These are phyloP conservation scores for Naganishia vaughanmartiniae DNA, from an alignment of 768 basidiomycete species.

Conservation along the genomic window DNA sequence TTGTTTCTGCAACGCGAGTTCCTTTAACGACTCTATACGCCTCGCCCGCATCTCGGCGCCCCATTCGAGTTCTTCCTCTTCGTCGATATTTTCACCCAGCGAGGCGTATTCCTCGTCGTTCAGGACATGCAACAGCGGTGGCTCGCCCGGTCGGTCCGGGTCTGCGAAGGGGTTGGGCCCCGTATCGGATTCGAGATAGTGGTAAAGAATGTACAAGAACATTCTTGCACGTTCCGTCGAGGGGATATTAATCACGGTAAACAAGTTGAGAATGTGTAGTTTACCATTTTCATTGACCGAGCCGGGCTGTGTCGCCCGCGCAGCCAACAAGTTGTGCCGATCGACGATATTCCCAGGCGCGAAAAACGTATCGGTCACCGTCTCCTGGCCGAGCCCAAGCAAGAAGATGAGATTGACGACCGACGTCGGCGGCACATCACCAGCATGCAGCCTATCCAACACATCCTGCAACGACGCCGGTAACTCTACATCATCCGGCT, in stretches of 20 bases:
- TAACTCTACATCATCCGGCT: constrained; percentile 55
- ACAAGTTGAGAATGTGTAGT: constrained; percentile 69
- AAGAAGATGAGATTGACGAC: constrained; percentile 72
- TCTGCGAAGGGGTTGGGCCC: constrained; percentile 66
- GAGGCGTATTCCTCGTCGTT: constrained; percentile 56
- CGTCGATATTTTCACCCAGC: constrained; percentile 72
- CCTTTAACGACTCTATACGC: constrained; percentile 62
- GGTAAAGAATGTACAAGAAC: constrained; percentile 78
- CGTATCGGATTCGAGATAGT: constrained; percentile 70
- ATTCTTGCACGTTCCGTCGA: constrained; percentile 71
- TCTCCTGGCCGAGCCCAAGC: constrained; percentile 15
- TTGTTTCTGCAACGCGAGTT: constrained; percentile 26
- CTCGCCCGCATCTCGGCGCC: constrained; percentile 70
- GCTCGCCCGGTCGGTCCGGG: constrained; percentile 58
- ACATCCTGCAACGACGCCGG: neutral
- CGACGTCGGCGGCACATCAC: constrained; percentile 67
- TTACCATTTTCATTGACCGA: constrained; percentile 34
- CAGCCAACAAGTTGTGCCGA: constrained; percentile 13
- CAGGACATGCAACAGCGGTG: constrained; percentile 53
- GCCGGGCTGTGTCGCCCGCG: neutral
- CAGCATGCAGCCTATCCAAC: constrained; percentile 17
- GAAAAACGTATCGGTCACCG: constrained; percentile 63
- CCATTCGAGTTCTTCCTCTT: constrained; percentile 72
- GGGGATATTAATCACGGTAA: constrained; percentile 64
- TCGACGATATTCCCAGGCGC: constrained; percentile 54